phyloP scores from a whole-genome alignment of 1,284 basidiomycete species.

The Rhodotorula sp. region DNA sequence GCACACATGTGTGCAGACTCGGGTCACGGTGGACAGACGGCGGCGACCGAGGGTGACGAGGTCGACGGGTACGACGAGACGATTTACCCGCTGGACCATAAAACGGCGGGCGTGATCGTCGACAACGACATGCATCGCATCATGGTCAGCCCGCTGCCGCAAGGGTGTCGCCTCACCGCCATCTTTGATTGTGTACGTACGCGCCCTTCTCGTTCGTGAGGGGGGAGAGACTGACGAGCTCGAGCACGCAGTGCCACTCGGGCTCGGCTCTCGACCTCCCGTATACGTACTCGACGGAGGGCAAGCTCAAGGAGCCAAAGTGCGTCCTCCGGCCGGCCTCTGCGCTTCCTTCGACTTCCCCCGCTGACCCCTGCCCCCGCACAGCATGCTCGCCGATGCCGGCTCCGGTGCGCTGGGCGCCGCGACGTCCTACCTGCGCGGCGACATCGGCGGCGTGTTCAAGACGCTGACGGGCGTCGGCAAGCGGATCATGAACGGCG shows the following conservation, averaged over 20 bases:
- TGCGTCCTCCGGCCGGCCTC: constrained; percentile 18
- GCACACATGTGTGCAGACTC: constrained; percentile 55
- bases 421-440: constrained; percentile 52
- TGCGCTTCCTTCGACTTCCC: too few relatives aligned
- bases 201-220: background rate
- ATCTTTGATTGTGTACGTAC: constrained; percentile 66
- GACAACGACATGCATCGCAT: constrained; percentile 61
- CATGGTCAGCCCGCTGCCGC: constrained; percentile 59
- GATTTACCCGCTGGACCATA: constrained; percentile 80
- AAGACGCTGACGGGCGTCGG: constrained; percentile 49
- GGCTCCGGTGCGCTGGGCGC: constrained; percentile 48
- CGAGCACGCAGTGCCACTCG: constrained; percentile 51
- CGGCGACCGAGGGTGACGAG: constrained; percentile 61
- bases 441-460: constrained; percentile 52
- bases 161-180: constrained; percentile 81
- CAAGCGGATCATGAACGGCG: constrained; percentile 50
- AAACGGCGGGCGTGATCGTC: constrained; percentile 70
- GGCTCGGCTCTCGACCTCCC: constrained; percentile 56
- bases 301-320: constrained; percentile 59
- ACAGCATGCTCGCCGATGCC: constrained; percentile 42
- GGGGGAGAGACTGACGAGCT: background rate
- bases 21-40: constrained; percentile 79
- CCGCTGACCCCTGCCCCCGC: background rate
- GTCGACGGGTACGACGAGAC: constrained; percentile 55
- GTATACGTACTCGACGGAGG: constrained; percentile 53